phyloP scores from a whole-genome alignment of 495 filamentous ascomycete species.

The Penicillium macrosclerotiorum region DNA sequence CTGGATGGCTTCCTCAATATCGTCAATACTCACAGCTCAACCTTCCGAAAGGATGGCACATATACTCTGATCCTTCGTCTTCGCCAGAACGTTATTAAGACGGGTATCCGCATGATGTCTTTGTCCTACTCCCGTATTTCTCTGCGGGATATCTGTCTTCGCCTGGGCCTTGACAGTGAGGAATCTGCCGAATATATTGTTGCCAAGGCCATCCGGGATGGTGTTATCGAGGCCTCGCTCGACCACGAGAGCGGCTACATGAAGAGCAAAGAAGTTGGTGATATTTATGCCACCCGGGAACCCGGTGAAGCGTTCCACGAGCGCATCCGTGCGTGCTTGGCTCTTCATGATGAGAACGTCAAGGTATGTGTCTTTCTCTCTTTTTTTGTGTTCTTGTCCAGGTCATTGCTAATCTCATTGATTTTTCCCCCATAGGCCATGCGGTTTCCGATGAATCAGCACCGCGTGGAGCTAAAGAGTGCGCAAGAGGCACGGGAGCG shows the following conservation, averaged over 20 bases:
- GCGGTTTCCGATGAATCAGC: conserved; percentile 99
- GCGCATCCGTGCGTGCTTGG: conserved; percentile 85
- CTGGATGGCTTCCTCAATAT: conserved; percentile 85
- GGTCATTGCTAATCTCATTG: conserved; percentile 5
- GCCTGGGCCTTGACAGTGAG: conserved; percentile 86
- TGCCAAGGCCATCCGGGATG: conserved; percentile 96
- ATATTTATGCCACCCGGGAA: conserved; percentile 94
- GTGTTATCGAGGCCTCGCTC: conserved; percentile 93
- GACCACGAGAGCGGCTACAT: conserved; percentile 95
- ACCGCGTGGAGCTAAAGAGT: conserved; percentile 95
- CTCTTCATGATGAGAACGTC: conserved; percentile 93
- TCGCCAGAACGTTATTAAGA: conserved; percentile 98
- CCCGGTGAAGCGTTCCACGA: conserved; percentile 97
- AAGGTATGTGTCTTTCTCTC: conserved; percentile 61
- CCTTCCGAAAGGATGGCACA: conserved; percentile 89
- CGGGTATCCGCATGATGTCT: conserved; percentile 98
- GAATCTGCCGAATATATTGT: conserved; percentile 99
- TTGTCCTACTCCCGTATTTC: conserved; percentile 96
- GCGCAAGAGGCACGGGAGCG: conserved; percentile 95
- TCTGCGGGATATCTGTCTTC: conserved; percentile 95
- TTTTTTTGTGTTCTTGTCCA: not conserved
- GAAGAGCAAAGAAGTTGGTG: conserved; percentile 94
- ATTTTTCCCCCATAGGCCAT: conserved; percentile 64
- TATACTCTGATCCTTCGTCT: conserved; percentile 93
- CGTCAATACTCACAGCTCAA: conserved; percentile 73